A percentile compares a stretch with the other conserved stretches of the same genome.
Conservation (phyloP, 2,329 filamentous ascomycete genomes). For the Sphaerulina populicola region DNA sequence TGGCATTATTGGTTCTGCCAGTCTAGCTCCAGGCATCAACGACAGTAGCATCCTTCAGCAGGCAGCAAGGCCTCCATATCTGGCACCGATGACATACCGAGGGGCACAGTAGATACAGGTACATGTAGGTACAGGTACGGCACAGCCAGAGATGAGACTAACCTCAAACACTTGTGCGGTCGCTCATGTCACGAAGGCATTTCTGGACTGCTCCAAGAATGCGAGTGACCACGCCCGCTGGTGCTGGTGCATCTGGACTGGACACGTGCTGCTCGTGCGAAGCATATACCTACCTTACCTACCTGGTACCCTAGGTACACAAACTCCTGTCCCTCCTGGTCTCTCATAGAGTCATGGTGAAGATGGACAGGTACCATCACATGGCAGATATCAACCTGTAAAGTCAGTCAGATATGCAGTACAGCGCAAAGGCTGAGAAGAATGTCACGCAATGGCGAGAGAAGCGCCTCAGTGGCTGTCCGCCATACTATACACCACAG, state of each 20-base stretch:
- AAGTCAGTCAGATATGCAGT: not conserved
- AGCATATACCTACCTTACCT: too few species aligned
- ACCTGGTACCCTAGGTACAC: too few species aligned
- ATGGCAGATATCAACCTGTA: not conserved
- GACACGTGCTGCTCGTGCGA: too few species aligned
- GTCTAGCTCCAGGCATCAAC: constrained; percentile 3
- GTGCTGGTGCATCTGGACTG: too few species aligned
- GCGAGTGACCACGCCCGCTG: too few species aligned
- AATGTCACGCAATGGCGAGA: not conserved
- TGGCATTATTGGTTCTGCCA: not conserved
- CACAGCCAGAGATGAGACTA: not conserved
- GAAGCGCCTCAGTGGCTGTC: not conserved
- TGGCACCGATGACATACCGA: not conserved
- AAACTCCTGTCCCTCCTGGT: not conserved
- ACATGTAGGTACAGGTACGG: too few species aligned
- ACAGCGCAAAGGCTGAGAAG: not conserved
- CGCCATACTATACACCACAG: not conserved
- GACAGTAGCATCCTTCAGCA: constrained; percentile 5
- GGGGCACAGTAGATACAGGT: too few species aligned
- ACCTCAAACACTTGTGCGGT: not conserved
- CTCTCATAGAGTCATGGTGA: too few species aligned
- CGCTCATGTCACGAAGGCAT: not conserved
- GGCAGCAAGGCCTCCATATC: constrained; percentile 6
- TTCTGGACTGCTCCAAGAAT: not conserved
- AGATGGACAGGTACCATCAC: not conserved